Evolutionary conservation across 2,329 filamentous ascomycete genomes (phyloP), one percentile per base, ranked within the genome.

Genomic region (Setomelanomma holmii): DNA sequence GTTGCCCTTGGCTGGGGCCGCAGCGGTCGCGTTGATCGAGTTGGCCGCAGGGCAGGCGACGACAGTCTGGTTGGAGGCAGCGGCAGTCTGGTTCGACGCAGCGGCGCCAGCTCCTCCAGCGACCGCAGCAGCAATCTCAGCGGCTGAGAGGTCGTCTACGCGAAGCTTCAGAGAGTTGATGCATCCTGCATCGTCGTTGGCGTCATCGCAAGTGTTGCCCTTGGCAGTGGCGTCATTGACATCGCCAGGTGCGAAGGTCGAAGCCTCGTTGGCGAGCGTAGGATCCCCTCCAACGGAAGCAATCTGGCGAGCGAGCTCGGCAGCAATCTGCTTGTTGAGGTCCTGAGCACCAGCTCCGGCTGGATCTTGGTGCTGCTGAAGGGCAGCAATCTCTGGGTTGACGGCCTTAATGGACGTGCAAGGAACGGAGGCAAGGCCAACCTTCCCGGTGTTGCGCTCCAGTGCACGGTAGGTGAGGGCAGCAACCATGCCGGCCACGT

Each of bases 361-460:
- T 22, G 87, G 85, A 68, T 89, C 87, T 57, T 89, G 86, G 73
- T 89, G 86, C 73, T 88, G 85, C 47, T 78, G 75, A 53, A 89
- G 69, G 38, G 84, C 84, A 22, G 79, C 82, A 63, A 89, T 87
- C 75, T 89, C 86, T 2, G 86, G 80, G 74, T 89, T 89, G 51
- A 79, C 77, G 14, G 86, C 84, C 35, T 73, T 40, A 59, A 80
- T 84, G 69, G 73, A 76, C 35, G 73, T 79, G 76, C 86, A 89
- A 42, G 81, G 72, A 24, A 80, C 82, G 40, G 82, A 86, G n/a
- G 79, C 80, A 39, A 78, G 72, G 43, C 85, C 86, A 54, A 88
- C 84, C 10, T 66, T 62, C 43, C 75, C 81, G 21, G 84, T 87
- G 75, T 88, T 88, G 50, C 84, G 80, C 78, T 88, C 86, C 19